Evolutionary conservation across 768 basidiomycete species (phyloP).

Genomic region (Russula dissimulans): DNA sequence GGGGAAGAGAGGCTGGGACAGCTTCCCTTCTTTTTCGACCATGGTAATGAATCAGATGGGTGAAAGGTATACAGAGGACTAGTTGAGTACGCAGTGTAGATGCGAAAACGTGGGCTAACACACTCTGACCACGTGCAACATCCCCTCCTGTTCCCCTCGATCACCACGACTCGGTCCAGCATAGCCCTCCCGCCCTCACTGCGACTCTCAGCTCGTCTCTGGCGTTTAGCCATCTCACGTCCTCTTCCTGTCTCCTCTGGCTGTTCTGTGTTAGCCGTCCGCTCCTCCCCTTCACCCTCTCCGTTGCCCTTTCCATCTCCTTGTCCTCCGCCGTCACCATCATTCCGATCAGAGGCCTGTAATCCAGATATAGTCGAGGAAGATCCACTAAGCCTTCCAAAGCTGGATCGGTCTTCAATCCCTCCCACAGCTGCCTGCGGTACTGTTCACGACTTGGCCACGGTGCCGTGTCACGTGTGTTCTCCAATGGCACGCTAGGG

Average conservation of each 20-base stretch:
- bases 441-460: slow-evolving; percentile 12
- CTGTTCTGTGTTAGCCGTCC: slow-evolving; percentile 52
- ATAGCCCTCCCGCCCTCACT: slow-evolving; percentile 16
- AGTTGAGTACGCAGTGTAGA: neutral
- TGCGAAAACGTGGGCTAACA: slow-evolving; percentile 4
- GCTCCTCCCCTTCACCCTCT: slow-evolving; percentile 18
- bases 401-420: slow-evolving; percentile 41
- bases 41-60: slow-evolving; percentile 5
- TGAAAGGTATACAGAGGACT: neutral
- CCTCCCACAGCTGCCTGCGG: slow-evolving; percentile 24
- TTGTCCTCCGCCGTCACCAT: slow-evolving; percentile 63
- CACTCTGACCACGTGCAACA: slow-evolving; percentile 13
- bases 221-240: slow-evolving; percentile 37
- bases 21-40: slow-evolving; percentile 19
- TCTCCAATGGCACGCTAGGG: neutral
- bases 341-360: slow-evolving; percentile 54
- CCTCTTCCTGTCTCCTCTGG: slow-evolving; percentile 43
- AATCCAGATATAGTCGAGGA: slow-evolving; percentile 49
- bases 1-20: slow-evolving; percentile 14
- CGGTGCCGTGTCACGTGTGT: neutral
- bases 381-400: slow-evolving; percentile 27
- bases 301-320: slow-evolving; percentile 27
- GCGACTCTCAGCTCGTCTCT: slow-evolving; percentile 26
- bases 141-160: neutral
- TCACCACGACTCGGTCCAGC: slow-evolving; percentile 4